Evolutionary conservation across 805 yeast species (phyloP).

Genomic region (Yamadazyma akitaensis): DNA sequence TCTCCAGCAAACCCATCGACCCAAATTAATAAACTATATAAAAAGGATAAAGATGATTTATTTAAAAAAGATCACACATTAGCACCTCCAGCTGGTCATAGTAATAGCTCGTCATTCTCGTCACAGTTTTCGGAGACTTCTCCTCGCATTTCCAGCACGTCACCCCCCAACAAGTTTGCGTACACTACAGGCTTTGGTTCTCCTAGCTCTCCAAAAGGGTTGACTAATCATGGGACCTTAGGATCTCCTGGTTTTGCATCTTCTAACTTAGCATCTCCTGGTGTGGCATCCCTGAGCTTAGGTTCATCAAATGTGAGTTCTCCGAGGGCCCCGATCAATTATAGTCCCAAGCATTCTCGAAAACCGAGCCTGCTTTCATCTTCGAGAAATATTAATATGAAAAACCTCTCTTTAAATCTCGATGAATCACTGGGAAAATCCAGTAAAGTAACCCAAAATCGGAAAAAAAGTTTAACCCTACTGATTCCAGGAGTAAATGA

Average conservation of each 20-base stretch:
- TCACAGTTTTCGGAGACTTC: neutral
- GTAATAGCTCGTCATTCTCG: neutral
- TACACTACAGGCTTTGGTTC: neutral
- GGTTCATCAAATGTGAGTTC: neutral
- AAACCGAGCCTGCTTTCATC: conserved; percentile 26
- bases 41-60: neutral
- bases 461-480: conserved; percentile 9
- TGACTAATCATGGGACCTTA: too few species aligned
- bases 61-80: neutral
- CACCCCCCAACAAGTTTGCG: neutral
- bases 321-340: conserved; percentile 22
- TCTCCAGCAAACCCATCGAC: neutral
- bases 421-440: conserved; percentile 5
- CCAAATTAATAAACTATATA: neutral
- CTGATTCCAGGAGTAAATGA: conserved; percentile 3
- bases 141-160: neutral
- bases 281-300: neutral
- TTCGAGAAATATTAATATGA: conserved; percentile 32
- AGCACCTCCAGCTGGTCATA: neutral
- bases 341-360: conserved; percentile 37
- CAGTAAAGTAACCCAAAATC: conserved; percentile 1
- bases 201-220: neutral
- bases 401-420: conserved; percentile 34
- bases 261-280: neutral
- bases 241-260: neutral